These are phyloP conservation scores for Fraxinus paxiana DNA, from an alignment of 305 asterid genomes.

Conservation along the genomic window DNA sequence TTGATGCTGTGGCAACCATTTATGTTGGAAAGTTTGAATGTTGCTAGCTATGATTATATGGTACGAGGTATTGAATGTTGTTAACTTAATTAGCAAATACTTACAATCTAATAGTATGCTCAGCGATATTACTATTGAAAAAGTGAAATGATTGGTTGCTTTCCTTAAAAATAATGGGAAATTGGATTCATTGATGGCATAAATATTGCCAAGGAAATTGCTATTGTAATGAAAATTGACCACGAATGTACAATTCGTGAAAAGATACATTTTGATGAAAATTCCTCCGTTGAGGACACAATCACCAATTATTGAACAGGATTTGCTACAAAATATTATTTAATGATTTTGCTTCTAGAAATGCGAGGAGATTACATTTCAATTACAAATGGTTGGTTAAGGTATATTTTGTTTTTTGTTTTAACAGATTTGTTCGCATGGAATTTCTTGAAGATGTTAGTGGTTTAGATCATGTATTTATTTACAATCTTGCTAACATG, in stretches of 20 bases:
- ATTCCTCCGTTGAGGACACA: background rate
- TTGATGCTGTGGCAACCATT: background rate
- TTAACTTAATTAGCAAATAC: background rate
- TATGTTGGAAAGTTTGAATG: background rate
- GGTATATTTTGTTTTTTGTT: background rate
- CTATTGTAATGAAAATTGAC: background rate
- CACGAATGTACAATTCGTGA: background rate
- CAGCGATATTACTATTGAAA: background rate
- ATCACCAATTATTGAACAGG: background rate
- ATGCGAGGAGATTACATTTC: background rate
- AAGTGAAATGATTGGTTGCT: background rate
- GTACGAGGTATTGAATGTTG: background rate
- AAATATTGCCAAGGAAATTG: background rate
- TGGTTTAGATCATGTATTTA: background rate
- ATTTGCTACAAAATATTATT: background rate
- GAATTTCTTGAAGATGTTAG: background rate
- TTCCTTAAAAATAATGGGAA: background rate
- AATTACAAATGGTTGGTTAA: background rate
- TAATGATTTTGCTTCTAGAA: background rate
- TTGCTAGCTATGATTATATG: background rate
- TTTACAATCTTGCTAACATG: too few relatives aligned
- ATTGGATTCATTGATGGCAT: background rate
- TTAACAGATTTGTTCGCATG: background rate
- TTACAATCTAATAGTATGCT: background rate
- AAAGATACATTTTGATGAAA: background rate